A percentile compares a stretch with the other conserved stretches of the same genome.
Conservation (phyloP, 192 early-diverging fungal genomes). For the Ambispora gerdemannii region DNA sequence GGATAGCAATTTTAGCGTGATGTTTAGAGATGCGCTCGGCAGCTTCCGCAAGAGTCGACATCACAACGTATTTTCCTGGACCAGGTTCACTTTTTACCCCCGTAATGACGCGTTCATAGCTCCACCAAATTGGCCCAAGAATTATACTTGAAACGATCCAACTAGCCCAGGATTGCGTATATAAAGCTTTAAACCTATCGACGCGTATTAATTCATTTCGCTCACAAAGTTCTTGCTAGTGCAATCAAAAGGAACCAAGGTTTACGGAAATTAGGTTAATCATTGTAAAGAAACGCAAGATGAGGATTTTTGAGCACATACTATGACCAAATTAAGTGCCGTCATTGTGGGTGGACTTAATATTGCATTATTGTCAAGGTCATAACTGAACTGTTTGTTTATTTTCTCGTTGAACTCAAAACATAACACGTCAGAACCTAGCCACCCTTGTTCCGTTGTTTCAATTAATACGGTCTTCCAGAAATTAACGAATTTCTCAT, state of each 20-base stretch:
- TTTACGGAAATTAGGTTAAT: no score
- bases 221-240: constrained; percentile 12
- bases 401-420: neutral
- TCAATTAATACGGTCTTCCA: constrained; percentile 18
- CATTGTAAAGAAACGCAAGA: neutral
- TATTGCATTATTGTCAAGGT: neutral
- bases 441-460: neutral
- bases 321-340: neutral
- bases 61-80: neutral
- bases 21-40: neutral
- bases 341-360: neutral
- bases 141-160: neutral
- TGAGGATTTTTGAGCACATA: neutral
- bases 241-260: neutral
- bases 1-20: constrained; percentile 17
- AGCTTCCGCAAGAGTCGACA: constrained; percentile 12
- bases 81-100: neutral
- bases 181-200: neutral
- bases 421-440: constrained; percentile 11
- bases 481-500: constrained; percentile 4
- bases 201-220: neutral
- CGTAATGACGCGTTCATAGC: neutral
- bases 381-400: neutral
- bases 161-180: neutral
- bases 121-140: neutral